Conservation (phyloP, 208 protist species). For the Leishmania braziliensis region DNA sequence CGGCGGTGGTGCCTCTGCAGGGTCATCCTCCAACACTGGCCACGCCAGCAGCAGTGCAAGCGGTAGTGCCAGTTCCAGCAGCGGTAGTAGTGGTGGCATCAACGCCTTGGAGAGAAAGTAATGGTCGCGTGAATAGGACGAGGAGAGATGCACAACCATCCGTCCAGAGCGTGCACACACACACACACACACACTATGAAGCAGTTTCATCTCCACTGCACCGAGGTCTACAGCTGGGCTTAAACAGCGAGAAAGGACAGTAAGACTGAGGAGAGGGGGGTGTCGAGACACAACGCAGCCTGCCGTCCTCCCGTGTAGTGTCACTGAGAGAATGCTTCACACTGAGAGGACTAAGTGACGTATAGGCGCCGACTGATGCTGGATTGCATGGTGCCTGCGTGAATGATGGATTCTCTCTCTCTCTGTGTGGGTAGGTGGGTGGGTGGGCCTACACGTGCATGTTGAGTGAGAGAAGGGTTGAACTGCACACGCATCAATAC, state of each 20-base stretch:
- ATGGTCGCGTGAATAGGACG: not conserved
- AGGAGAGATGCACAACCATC: not conserved
- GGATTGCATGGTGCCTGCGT: not conserved
- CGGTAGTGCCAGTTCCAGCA: conserved; percentile 7
- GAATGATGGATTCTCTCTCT: not conserved
- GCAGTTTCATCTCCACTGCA: not conserved
- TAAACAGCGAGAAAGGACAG: not conserved
- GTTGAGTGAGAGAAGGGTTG: not conserved
- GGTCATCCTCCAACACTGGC: conserved; percentile 17
- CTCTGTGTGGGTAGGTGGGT: not conserved
- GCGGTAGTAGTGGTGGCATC: not conserved
- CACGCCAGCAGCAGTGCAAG: conserved; percentile 6
- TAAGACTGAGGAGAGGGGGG: not conserved
- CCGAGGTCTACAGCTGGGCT: not conserved
- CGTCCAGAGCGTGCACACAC: not conserved
- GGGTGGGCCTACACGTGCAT: not conserved
- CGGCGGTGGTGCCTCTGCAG: conserved; percentile 1
- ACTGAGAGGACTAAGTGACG: not conserved
- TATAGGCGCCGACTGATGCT: not conserved
- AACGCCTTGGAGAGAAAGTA: conserved; percentile 8
- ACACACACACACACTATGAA: conserved; percentile 1
- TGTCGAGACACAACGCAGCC: not conserved
- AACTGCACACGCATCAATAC: not conserved
- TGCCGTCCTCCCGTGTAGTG: not conserved
- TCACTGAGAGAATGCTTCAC: not conserved